A percentile compares a stretch with the other conserved stretches of the same genome.
phyloP scores from a whole-genome alignment of 768 basidiomycete genomes.

The Holtermanniella nyarrowii region DNA sequence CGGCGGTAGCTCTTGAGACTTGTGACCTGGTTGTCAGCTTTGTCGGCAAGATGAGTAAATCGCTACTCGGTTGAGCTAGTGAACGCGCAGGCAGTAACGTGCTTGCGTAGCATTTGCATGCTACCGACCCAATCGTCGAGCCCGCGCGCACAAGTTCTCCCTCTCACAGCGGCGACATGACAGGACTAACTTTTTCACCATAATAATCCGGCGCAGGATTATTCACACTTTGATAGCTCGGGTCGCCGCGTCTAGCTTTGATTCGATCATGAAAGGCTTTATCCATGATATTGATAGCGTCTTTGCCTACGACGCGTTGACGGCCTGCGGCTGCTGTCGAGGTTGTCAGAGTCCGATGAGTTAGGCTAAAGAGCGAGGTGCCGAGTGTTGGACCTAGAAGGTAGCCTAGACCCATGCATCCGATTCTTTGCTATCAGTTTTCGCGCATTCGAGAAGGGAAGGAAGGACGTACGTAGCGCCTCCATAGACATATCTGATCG shows the following conservation, averaged over 20 bases:
- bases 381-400: constrained; percentile 38
- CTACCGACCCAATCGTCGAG: neutral
- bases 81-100: neutral
- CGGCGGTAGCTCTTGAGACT: constrained; percentile 36
- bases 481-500: constrained; percentile 27
- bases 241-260: constrained; percentile 38
- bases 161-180: neutral
- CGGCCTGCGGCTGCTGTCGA: neutral
- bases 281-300: constrained; percentile 32
- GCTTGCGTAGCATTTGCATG: too few relatives aligned
- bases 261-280: constrained; percentile 32
- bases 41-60: neutral
- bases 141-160: neutral
- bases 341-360: constrained; percentile 21
- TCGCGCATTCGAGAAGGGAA: neutral
- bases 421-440: too few relatives aligned
- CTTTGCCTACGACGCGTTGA: constrained; percentile 11
- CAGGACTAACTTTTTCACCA: constrained; percentile 33
- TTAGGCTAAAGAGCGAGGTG: constrained; percentile 33
- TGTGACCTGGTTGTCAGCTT: constrained; percentile 26
- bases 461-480: constrained; percentile 34
- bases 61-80: neutral
- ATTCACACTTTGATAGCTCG: constrained; percentile 39
- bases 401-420: constrained; percentile 39
- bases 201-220: constrained; percentile 41